phyloP scores from a whole-genome alignment of 495 filamentous ascomycete species.

The Aspergillus affinis region DNA sequence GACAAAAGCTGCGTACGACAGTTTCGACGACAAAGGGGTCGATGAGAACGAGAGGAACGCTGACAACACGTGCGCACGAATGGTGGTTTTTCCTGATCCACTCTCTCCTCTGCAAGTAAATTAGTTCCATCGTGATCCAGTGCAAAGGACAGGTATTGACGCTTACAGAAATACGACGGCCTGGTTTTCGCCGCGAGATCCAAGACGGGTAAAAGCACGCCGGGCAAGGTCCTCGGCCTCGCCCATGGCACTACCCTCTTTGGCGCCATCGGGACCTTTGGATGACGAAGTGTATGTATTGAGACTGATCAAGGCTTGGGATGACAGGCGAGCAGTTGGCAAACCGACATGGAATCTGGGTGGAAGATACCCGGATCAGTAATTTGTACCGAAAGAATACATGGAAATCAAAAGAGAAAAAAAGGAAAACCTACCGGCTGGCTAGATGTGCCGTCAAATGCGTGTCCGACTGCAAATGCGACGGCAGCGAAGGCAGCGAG shows the following conservation, averaged over 20 bases:
- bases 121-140: conserved; percentile 4
- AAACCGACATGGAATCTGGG: conserved; percentile 82
- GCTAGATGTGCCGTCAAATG: conserved; percentile 94
- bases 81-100: conserved; percentile 90
- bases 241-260: conserved; percentile 80
- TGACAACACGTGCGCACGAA: conserved; percentile 83
- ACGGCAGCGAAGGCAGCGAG: conserved; percentile 82
- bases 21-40: conserved; percentile 86
- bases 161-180: conserved; percentile 88
- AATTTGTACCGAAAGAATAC: too few species aligned
- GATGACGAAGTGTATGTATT: conserved; percentile 90
- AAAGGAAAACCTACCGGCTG: conserved; percentile 57
- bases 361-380: background rate
- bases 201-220: conserved; percentile 80
- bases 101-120: conserved; percentile 73
- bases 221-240: conserved; percentile 88
- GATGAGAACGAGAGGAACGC: conserved; percentile 82
- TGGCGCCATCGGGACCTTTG: conserved; percentile 84
- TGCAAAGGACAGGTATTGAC: background rate
- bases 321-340: conserved; percentile 83
- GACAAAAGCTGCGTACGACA: conserved; percentile 89
- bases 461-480: conserved; percentile 93
- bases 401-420: background rate
- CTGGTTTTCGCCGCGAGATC: conserved; percentile 87
- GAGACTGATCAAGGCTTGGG: conserved; percentile 82